These are phyloP conservation scores for Dissophora ornata DNA, from an alignment of 192 early-diverging fungal species.

Conservation along the genomic window DNA sequence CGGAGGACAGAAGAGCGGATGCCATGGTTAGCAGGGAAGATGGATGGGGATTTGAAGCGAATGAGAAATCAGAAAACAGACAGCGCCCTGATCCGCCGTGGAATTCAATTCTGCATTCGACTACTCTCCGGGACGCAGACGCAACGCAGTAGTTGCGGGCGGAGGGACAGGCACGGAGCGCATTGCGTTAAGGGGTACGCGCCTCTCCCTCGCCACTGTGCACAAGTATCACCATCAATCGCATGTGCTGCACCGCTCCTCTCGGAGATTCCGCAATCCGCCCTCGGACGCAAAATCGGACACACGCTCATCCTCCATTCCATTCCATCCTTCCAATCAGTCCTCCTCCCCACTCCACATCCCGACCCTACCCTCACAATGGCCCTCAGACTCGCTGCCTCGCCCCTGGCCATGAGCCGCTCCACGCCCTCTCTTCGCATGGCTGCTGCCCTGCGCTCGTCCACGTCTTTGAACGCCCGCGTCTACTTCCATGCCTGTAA, in stretches of 20 bases:
- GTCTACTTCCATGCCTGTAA: slow-evolving; percentile 53
- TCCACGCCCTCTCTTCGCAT: slow-evolving; percentile 32
- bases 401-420: slow-evolving; percentile 30
- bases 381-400: slow-evolving; percentile 46
- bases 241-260: background rate
- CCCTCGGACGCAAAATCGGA: background rate
- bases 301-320: background rate
- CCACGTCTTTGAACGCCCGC: slow-evolving; percentile 37
- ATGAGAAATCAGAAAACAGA: no score
- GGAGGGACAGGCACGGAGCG: no score
- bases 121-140: no score
- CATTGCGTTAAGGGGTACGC: slow-evolving; percentile 10
- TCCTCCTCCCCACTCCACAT: slow-evolving; percentile 23
- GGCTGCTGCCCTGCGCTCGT: slow-evolving; percentile 36
- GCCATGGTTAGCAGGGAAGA: slow-evolving; percentile 32
- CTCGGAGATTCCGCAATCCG: slow-evolving; percentile 17
- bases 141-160: no score
- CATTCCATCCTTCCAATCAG: background rate
- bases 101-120: no score
- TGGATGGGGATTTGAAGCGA: background rate
- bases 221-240: background rate
- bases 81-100: no score
- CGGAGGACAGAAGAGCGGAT: slow-evolving; percentile 48
- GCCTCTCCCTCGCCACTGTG: no score
- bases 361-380: slow-evolving; percentile 11